These are phyloP conservation scores for Rhododendron ovatum DNA, from an alignment of 148 eudicot genomes.

Conservation along the genomic window DNA sequence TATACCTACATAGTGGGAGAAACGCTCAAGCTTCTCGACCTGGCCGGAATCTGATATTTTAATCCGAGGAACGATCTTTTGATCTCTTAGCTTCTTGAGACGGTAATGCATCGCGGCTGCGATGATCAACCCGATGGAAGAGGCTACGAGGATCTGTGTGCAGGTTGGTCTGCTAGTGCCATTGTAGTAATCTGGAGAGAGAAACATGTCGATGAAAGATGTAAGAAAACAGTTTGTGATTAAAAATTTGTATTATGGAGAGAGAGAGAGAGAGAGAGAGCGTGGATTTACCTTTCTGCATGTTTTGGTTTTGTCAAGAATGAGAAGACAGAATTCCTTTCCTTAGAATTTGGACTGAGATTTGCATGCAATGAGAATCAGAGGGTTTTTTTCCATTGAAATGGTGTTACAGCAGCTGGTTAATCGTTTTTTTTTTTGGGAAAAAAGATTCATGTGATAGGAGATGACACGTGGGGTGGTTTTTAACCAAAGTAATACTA, in stretches of 20 bases:
- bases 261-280: neutral
- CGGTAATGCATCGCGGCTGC: slow-evolving; percentile 51
- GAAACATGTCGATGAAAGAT: neutral
- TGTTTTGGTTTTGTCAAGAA: slow-evolving; percentile 18
- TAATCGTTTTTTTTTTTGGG: slow-evolving; percentile 32
- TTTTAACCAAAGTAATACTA: neutral
- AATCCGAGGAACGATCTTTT: slow-evolving; percentile 54
- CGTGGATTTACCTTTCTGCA: slow-evolving; percentile 31
- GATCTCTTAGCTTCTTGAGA: slow-evolving; percentile 38
- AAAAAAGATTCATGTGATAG: neutral
- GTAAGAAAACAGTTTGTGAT: neutral
- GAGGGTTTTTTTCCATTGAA: neutral
- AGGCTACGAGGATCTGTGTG: slow-evolving; percentile 48
- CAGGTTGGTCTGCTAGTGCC: slow-evolving; percentile 29
- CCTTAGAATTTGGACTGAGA: neutral
- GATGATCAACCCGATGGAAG: slow-evolving; percentile 55
- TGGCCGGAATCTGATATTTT: slow-evolving; percentile 51
- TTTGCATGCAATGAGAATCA: neutral
- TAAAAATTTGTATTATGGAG: neutral
- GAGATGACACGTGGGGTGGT: slow-evolving; percentile 23
- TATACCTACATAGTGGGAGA: slow-evolving; percentile 94
- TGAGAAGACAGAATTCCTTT: neutral
- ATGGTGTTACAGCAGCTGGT: slow-evolving; percentile 24
- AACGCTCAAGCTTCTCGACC: slow-evolving; percentile 67
- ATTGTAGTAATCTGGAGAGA: slow-evolving; percentile 17